Percentiles rank a stretch among this genome's conserved stretches.
Evolutionary conservation across 371 early-diverging fungal genomes (phyloP).

Genomic region (Circinella minor): DNA sequence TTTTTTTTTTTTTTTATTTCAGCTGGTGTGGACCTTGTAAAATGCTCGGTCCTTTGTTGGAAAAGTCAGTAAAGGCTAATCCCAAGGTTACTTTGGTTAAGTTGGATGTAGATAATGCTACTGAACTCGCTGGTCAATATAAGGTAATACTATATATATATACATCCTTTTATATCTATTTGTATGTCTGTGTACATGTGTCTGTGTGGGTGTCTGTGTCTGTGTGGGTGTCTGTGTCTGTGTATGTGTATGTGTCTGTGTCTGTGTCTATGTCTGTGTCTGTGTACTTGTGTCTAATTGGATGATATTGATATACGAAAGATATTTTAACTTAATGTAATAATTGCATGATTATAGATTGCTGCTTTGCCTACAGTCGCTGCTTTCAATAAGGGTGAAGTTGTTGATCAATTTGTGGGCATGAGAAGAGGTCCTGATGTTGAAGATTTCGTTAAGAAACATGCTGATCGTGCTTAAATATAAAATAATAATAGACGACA

Average conservation of each 20-base stretch:
- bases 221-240: too few relatives aligned
- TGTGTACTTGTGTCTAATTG: too few relatives aligned
- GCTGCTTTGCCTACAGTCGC: slow-evolving; percentile 78
- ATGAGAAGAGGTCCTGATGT: slow-evolving; percentile 52
- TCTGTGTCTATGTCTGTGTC: too few relatives aligned
- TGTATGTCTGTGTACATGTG: too few relatives aligned
- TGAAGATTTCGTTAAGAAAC: slow-evolving; percentile 63
- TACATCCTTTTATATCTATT: not conserved
- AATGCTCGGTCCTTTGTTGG: slow-evolving; percentile 70
- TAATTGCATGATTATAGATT: slow-evolving; percentile 36
- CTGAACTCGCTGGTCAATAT: slow-evolving; percentile 64
- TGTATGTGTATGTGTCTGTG: too few relatives aligned
- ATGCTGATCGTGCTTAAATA: slow-evolving; percentile 28
- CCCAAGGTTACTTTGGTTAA: slow-evolving; percentile 74
- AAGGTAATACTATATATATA: slow-evolving; percentile 31
- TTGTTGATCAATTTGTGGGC: slow-evolving; percentile 72
- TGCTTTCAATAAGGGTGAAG: slow-evolving; percentile 68
- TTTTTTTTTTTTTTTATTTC: slow-evolving; percentile 8
- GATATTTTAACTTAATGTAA: too few relatives aligned
- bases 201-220: too few relatives aligned
- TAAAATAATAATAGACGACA: too few relatives aligned
- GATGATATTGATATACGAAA: not conserved
- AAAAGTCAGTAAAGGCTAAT: slow-evolving; percentile 62
- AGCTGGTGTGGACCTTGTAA: slow-evolving; percentile 89
- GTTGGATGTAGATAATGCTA: slow-evolving; percentile 70